These are phyloP conservation scores for Anthracocystis walkeri DNA, from an alignment of 1,284 basidiomycete species.

Conservation along the genomic window DNA sequence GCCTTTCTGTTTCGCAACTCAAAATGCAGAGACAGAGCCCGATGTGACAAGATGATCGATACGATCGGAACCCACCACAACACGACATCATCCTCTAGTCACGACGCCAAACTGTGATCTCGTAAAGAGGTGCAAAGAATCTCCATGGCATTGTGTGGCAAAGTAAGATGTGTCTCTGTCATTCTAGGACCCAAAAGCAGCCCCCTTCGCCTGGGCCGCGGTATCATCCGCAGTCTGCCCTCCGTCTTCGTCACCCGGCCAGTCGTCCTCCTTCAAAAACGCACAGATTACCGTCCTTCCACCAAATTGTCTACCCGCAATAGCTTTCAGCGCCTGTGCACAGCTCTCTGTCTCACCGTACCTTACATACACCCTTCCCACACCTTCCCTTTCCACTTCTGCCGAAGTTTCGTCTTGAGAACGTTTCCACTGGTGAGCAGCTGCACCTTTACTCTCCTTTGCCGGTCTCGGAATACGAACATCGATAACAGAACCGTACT, in stretches of 20 bases:
- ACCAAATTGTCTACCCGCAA: constrained; percentile 91
- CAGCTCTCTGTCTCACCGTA: constrained; percentile 78
- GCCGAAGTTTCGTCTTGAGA: constrained; percentile 70
- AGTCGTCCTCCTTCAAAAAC: constrained; percentile 65
- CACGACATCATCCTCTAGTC: too few species aligned
- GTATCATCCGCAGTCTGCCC: constrained; percentile 57
- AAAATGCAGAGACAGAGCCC: background rate
- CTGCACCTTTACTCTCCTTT: constrained; percentile 57
- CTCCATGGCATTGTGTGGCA: too few species aligned
- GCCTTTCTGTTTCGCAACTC: background rate
- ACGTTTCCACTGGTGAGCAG: constrained; percentile 61
- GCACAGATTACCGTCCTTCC: constrained; percentile 82
- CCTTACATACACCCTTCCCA: constrained; percentile 92
- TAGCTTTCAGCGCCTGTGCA: constrained; percentile 79
- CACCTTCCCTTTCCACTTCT: constrained; percentile 82
- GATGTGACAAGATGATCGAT: background rate
- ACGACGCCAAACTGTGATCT: background rate
- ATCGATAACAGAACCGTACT: constrained; percentile 62
- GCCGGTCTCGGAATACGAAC: constrained; percentile 66
- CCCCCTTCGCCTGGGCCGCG: constrained; percentile 52
- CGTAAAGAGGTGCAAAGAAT: background rate
- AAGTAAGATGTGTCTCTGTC: background rate
- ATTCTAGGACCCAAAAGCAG: constrained; percentile 24
- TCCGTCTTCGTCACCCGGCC: constrained; percentile 64
- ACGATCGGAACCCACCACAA: background rate